Conservation (phyloP, 371 early-diverging fungal genomes). For the Mucor plumbeus region DNA sequence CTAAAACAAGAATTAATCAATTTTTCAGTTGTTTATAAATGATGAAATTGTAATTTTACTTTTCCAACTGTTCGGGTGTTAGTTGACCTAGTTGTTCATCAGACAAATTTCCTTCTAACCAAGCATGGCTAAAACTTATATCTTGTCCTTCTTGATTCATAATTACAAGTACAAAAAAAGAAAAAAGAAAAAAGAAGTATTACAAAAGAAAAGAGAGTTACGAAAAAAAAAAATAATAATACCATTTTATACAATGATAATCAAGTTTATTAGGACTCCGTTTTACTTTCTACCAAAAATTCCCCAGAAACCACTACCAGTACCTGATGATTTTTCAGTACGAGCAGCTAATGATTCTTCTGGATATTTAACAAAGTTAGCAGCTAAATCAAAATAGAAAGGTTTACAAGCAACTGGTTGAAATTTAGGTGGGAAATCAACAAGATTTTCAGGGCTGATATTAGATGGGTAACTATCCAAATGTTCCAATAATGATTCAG, state of each 20-base stretch:
- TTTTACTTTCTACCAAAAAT: conserved; percentile 39
- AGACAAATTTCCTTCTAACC: conserved; percentile 38
- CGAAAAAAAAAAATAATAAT: neutral
- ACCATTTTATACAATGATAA: neutral
- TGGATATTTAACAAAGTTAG: conserved; percentile 73
- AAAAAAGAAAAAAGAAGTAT: conserved; percentile 7
- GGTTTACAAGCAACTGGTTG: conserved; percentile 79
- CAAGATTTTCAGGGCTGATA: conserved; percentile 48
- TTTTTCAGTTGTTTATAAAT: neutral
- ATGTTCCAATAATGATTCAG: conserved; percentile 46
- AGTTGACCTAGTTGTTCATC: conserved; percentile 40
- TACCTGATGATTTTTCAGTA: conserved; percentile 31
- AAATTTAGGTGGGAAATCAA: conserved; percentile 73
- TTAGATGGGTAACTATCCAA: conserved; percentile 56
- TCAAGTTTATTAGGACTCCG: neutral
- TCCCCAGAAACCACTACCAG: conserved; percentile 33
- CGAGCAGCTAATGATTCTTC: conserved; percentile 33
- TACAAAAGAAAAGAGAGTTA: conserved; percentile 3
- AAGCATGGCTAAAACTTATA: conserved; percentile 37
- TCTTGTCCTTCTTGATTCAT: conserved; percentile 17
- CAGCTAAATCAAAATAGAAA: conserved; percentile 82
- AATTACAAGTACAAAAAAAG: neutral
- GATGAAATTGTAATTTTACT: conserved; percentile 26
- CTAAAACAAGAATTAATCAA: conserved; percentile 23
- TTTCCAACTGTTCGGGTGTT: conserved; percentile 41